Evolutionary conservation across 2,329 filamentous ascomycete species (phyloP).

Genomic region (Ciborinia camelliae): DNA sequence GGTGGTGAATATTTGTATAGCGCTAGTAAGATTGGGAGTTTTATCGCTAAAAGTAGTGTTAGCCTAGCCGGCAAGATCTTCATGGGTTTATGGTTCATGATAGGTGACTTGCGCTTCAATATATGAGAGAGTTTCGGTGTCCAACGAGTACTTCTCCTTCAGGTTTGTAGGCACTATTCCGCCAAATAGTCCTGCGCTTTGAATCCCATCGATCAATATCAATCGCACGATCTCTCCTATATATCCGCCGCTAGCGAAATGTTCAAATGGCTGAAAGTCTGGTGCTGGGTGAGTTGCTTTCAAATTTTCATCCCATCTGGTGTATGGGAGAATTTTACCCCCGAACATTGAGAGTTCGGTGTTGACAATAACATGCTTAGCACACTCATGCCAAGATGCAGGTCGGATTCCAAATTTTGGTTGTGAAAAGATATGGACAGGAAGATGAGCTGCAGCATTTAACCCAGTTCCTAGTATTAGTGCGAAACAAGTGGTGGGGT

Average conservation of each 20-base stretch:
- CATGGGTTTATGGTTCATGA: neutral
- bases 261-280: conserved; percentile 60
- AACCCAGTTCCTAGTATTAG: conserved; percentile 66
- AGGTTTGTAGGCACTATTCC: conserved; percentile 55
- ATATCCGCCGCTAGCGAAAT: conserved; percentile 63
- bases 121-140: conserved; percentile 56
- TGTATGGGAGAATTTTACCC: conserved; percentile 54
- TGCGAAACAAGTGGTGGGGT: conserved; percentile 57
- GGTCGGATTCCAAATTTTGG: conserved; percentile 57
- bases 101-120: conserved; percentile 49
- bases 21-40: conserved; percentile 33
- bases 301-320: conserved; percentile 57
- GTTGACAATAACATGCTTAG: conserved; percentile 63
- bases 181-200: conserved; percentile 52
- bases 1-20: conserved; percentile 48
- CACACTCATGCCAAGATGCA: conserved; percentile 53
- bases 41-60: conserved; percentile 21
- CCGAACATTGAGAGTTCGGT: conserved; percentile 68
- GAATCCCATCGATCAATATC: conserved; percentile 56
- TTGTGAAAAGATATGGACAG: conserved; percentile 52
- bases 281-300: conserved; percentile 52
- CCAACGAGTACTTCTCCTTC: conserved; percentile 52
- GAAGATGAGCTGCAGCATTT: conserved; percentile 63
- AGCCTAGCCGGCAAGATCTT: neutral
- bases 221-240: conserved; percentile 62